Evolutionary conservation across 495 filamentous ascomycete genomes (phyloP), one percentile per base, ranked within the genome.

Genomic region (Trichoderma gamsii): DNA sequence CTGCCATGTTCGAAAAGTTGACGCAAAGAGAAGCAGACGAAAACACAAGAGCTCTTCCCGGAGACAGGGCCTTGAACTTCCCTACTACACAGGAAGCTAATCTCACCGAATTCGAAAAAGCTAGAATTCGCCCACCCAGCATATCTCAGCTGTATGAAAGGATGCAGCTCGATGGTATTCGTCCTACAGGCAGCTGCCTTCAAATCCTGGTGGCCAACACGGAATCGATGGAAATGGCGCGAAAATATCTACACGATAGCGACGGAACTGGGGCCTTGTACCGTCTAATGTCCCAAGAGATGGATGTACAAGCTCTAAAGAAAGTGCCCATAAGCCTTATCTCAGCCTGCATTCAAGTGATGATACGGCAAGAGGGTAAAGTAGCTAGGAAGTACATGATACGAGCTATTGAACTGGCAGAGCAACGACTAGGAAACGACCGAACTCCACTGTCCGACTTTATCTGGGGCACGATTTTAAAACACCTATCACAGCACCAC

Each of bases 1-100:
- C 71, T 6, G 77, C 78, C 52, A 81, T 83, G 79, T 82, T 83
- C 35, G 66, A 73, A 35, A 83, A 83, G 69, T 69, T 83, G 16
- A 74, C 71, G 59, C 75, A 77, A 11, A 66, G 27, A 1, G 67
- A 69, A 2, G 66, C 72, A 13, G 27, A 41, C 32, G 29, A 52
- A 8, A 49, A 68, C 15, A 69, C 72, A 3, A 67, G 38, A 23
- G 63, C 75, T 4, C 68, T 80, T 15, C 80, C 80, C 16, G 81
- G 81, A 4, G 81, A 82, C 38, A 59, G 69, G 25, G 71, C 72
- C 44, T 75, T 77, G 64, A 72, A 67, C 12, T 79, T 81, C 32
- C 79, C 79, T 0, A 71, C 77, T 18, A 15, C 15, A 11, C 56
- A 79, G 38, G 69, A 81, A 63, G 72, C 73, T 43, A 81, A 79